Conservation (phyloP, 805 yeast species). For the Monosporozyma aquatica region DNA sequence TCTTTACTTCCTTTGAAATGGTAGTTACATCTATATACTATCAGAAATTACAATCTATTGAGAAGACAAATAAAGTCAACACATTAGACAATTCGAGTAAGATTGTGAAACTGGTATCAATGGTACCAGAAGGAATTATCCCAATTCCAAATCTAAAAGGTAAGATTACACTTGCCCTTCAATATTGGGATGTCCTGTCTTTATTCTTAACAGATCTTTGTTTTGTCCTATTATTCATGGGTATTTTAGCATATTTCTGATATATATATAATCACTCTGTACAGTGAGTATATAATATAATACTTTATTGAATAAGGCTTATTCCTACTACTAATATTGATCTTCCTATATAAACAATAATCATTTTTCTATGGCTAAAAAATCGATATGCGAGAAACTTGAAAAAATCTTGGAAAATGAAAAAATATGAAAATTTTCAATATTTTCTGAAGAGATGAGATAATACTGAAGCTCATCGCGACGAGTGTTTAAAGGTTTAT, state of each 20-base stretch:
- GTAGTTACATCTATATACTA: slow-evolving; percentile 28
- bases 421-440: slow-evolving; percentile 2
- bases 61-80: slow-evolving; percentile 19
- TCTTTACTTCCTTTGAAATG: slow-evolving; percentile 29
- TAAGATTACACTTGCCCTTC: slow-evolving; percentile 18
- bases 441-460: slow-evolving; percentile 1
- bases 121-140: slow-evolving; percentile 30
- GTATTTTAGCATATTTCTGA: slow-evolving; percentile 19
- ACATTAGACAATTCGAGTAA: slow-evolving; percentile 24
- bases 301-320: too few species aligned
- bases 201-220: slow-evolving; percentile 28
- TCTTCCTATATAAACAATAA: too few species aligned
- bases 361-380: too few species aligned
- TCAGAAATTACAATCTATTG: slow-evolving; percentile 22
- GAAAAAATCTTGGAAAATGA: background rate
- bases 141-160: slow-evolving; percentile 26
- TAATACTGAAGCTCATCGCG: slow-evolving; percentile 1
- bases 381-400: background rate
- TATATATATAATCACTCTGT: too few species aligned
- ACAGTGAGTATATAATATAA: slow-evolving; percentile 2
- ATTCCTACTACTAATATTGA: too few species aligned
- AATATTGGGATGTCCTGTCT: slow-evolving; percentile 29
- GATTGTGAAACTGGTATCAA: slow-evolving; percentile 22
- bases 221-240: slow-evolving; percentile 26
- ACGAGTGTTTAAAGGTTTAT: background rate